phyloP scores from a whole-genome alignment of 768 basidiomycete species.

The Termitomyces sp. region DNA sequence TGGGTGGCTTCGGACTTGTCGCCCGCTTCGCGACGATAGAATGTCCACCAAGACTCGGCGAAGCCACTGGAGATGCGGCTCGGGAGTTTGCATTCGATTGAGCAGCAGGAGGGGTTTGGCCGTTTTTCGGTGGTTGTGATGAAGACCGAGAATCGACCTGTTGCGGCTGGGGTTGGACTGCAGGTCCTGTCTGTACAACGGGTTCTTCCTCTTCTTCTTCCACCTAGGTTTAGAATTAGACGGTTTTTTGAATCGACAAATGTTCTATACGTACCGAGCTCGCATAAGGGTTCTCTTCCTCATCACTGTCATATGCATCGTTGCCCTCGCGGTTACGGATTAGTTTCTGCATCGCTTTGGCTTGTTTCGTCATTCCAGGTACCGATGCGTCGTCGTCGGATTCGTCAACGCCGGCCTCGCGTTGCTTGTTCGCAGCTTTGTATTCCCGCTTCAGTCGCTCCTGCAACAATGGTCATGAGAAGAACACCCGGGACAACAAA shows the following conservation, averaged over 20 bases:
- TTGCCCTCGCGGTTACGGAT: constrained; percentile 82
- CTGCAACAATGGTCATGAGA: constrained; percentile 30
- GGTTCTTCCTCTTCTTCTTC: constrained; percentile 74
- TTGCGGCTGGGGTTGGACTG: constrained; percentile 44
- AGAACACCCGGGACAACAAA: not conserved
- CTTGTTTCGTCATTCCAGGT: constrained; percentile 56
- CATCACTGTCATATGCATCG: constrained; percentile 76
- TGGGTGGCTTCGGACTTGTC: constrained; percentile 73
- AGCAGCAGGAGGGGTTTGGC: constrained; percentile 20
- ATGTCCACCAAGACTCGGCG: constrained; percentile 63
- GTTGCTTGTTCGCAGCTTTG: constrained; percentile 67
- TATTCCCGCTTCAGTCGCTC: constrained; percentile 84
- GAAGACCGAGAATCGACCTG: constrained; percentile 40
- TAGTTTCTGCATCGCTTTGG: constrained; percentile 80
- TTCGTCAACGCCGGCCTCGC: constrained; percentile 66
- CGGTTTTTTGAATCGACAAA: not conserved
- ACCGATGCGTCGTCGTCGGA: constrained; percentile 66
- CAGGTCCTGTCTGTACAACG: constrained; percentile 30
- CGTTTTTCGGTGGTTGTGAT: constrained; percentile 38
- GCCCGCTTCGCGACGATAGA: constrained; percentile 80
- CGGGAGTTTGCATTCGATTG: constrained; percentile 40
- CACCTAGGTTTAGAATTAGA: constrained; percentile 32
- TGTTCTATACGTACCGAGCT: constrained; percentile 50
- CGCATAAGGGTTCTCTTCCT: constrained; percentile 80
- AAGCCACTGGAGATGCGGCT: constrained; percentile 53